Conservation (phyloP, 106 monocot genomes). For the Dioscorea dumetorum region DNA sequence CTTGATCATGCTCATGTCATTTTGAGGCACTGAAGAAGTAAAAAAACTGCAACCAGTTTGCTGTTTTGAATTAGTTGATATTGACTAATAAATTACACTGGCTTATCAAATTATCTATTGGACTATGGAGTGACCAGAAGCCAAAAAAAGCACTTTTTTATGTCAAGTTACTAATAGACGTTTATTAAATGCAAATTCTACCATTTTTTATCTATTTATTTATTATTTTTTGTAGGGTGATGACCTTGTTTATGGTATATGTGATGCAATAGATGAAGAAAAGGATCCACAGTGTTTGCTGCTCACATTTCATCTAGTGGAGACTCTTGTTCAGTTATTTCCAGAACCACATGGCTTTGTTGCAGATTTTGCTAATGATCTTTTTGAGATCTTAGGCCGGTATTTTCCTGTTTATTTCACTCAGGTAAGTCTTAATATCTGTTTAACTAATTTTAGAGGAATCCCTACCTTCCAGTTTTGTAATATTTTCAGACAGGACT, state of each 20-base stretch:
- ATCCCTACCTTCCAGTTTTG: too few species aligned
- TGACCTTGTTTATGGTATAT: slow-evolving; percentile 60
- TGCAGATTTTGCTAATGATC: slow-evolving; percentile 37
- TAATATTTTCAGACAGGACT: too few species aligned
- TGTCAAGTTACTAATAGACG: too few species aligned
- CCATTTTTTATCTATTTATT: background rate
- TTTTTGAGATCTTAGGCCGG: slow-evolving; percentile 79
- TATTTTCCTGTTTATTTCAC: slow-evolving; percentile 97
- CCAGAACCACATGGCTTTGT: slow-evolving; percentile 41
- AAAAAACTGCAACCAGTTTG: too few species aligned
- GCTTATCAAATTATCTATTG: too few species aligned
- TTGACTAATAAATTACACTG: too few species aligned
- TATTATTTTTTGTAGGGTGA: slow-evolving; percentile 49
- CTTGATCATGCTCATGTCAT: too few species aligned
- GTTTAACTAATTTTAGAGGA: too few species aligned
- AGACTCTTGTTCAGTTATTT: slow-evolving; percentile 41
- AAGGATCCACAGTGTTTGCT: slow-evolving; percentile 85
- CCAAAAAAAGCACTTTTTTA: background rate
- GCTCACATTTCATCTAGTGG: slow-evolving; percentile 61
- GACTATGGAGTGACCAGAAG: too few species aligned
- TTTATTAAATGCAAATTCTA: too few species aligned
- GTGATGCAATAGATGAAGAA: slow-evolving; percentile 88
- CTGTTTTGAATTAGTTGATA: too few species aligned
- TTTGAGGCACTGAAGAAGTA: too few species aligned
- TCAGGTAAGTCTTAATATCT: slow-evolving; percentile 55